phyloP scores from a whole-genome alignment of 768 basidiomycete species.

The Serendipita sp. region DNA sequence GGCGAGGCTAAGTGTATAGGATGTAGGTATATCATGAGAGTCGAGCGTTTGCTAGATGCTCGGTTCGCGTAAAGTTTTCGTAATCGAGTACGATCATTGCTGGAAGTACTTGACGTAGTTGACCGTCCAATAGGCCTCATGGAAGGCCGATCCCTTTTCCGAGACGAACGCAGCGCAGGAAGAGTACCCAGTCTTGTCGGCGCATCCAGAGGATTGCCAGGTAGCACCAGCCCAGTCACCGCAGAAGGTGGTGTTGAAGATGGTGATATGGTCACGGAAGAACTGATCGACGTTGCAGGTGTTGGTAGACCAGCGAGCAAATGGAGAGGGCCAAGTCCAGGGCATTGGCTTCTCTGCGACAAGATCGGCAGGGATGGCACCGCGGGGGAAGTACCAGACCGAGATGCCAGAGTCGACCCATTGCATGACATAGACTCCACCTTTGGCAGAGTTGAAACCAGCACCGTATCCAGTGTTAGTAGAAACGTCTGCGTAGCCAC shows the following conservation, averaged over 20 bases:
- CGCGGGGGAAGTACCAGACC: constrained; percentile 68
- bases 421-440: constrained; percentile 79
- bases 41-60: not conserved
- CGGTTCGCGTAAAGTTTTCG: not conserved
- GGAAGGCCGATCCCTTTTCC: constrained; percentile 51
- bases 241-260: constrained; percentile 56
- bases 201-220: constrained; percentile 67
- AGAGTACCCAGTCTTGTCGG: constrained; percentile 60
- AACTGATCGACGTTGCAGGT: constrained; percentile 61
- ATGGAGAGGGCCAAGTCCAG: constrained; percentile 54
- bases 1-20: not conserved
- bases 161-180: constrained; percentile 68
- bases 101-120: constrained; percentile 7
- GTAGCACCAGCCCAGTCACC: constrained; percentile 80
- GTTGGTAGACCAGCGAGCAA: constrained; percentile 63
- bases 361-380: constrained; percentile 63
- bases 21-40: not conserved
- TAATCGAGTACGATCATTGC: not conserved
- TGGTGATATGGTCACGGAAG: constrained; percentile 60
- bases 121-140: constrained; percentile 29
- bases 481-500: constrained; percentile 46
- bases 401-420: constrained; percentile 65
- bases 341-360: constrained; percentile 57
- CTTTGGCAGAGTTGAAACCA: constrained; percentile 70
- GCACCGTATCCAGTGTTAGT: constrained; percentile 54